Percentiles rank a stretch among this genome's conserved stretches.
phyloP scores from a whole-genome alignment of 345 rosid species.

The Eucalyptus marginata region DNA sequence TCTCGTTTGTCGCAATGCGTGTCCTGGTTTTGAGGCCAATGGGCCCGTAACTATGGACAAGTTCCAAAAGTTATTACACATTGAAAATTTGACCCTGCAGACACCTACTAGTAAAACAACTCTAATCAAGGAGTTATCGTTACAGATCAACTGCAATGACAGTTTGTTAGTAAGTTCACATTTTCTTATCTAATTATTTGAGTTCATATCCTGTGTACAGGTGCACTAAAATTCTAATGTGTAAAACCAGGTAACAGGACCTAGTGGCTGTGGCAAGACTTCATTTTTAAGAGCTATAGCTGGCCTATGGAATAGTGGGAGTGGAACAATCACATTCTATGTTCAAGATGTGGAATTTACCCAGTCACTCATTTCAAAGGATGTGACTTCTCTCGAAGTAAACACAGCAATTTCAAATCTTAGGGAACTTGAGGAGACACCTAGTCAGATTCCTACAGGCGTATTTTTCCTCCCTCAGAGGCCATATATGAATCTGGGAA shows the following conservation, averaged over 20 bases:
- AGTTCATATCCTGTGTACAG: neutral
- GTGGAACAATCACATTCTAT: constrained; percentile 70
- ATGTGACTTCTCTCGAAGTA: constrained; percentile 9
- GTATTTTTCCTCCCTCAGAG: constrained; percentile 90
- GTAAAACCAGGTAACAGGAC: constrained; percentile 65
- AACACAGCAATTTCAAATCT: neutral
- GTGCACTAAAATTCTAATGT: neutral
- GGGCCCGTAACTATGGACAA: constrained; percentile 24
- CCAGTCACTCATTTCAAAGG: constrained; percentile 6
- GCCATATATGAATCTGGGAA: constrained; percentile 95
- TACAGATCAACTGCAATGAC: constrained; percentile 43
- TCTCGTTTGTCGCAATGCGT: constrained; percentile 31
- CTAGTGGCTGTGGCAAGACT: constrained; percentile 96
- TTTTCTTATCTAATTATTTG: neutral
- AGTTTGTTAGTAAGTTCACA: constrained; percentile 58
- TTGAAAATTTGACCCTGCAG: constrained; percentile 59
- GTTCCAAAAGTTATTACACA: constrained; percentile 32
- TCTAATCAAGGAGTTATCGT: constrained; percentile 55
- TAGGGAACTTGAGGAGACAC: constrained; percentile 11
- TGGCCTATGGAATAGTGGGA: constrained; percentile 88
- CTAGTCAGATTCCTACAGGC: constrained; percentile 23
- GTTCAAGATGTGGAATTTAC: constrained; percentile 24
- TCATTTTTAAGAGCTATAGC: constrained; percentile 89
- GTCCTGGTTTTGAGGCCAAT: constrained; percentile 29
- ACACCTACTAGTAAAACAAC: constrained; percentile 70